Evolutionary conservation across 768 basidiomycete genomes (phyloP), one percentile per base, ranked within the genome.

Genomic region (Suillus discolor): DNA sequence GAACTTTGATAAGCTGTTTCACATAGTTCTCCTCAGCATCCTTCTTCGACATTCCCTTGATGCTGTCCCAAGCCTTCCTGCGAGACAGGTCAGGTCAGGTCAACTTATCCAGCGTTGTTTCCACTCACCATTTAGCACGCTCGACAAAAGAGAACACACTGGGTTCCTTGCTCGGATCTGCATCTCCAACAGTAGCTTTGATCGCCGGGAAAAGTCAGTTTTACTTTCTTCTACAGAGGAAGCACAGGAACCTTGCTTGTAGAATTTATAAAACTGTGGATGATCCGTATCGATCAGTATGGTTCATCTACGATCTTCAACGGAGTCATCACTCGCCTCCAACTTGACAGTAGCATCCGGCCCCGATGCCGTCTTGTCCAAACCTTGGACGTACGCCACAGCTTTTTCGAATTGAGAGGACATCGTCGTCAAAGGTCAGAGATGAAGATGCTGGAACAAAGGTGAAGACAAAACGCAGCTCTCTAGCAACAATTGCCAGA

Each of bases 231-330:
- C 54, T 45, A 65, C 25, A 41, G 60, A 63, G 38, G 45, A 20
- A 49, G 47, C n/a, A 28, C 25, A 63, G 76, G 54, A 63, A 91
- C 94, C 94, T 84, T 97, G 96, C 85, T 99, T 99, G 87, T 83
- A 98, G 78, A 90, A 87, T 70, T 84, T 85, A 84, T 99, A 99
- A 84, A 97, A 97, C 96, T 98, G 72, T 23, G 57, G 47, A 63
- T 60, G 66, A 31, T 57, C 63, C 38, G 53, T 67, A 65, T 67
- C 66, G 28, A 67, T 66, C 25, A 60, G 59, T 20, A 42, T 20
- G 1, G 18, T 18, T 28, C 39, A 6, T 36, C 20, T 57, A 55
- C 62, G 59, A 66, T 59, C 34, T 63, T 63, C 49, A 67, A 41
- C 25, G 16, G 13, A 60, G 41, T 39, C 5, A 39, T 42, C 7